Evolutionary conservation across 2,329 filamentous ascomycete genomes (phyloP), one percentile per base, ranked within the genome.

Genomic region (Uncinocarpus reesii): DNA sequence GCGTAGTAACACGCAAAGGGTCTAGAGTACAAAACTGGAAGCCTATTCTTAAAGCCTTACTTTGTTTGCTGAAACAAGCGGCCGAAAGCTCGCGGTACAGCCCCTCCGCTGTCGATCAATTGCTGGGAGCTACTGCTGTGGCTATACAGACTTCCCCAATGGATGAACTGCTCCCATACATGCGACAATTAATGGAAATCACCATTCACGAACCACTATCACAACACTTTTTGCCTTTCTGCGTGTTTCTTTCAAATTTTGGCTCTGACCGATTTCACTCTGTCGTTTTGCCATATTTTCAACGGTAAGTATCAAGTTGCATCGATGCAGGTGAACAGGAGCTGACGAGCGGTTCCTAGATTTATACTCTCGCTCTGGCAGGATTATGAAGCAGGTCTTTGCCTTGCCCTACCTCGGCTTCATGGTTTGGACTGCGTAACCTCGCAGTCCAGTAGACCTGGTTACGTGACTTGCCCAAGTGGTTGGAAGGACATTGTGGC

Each of bases 221-320:
- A 58, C 67, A 67, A 44, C 83, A 81, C 71, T 96, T 95, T 62
- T 75, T 96, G 36, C 76, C 81, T 0, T 95, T 96, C 64, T 95
- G 87, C 65, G 82, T 83, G 11, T 81, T 86, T 45, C 81, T 92
- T 56, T 82, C 86, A 0, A 77, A 86, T 47, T 71, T 93, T 29
- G 81, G 88, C 38, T 62, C 75, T 1, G 77, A 82, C 46, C 77
- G 85, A 32, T 98, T 96, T 60, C 77, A 80, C 47, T 81, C 79
- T 54, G 71, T 95, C n/a, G 75, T 94, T 26, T 72, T 89, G 6
- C 82, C 80, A 31, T 81, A 85, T 49, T 88, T 96, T 56, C 86
- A 93, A 63, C 86, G 79, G 77, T 86, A 67, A 63, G 57, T 49
- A 36, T 32, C 32, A 29, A 2, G 16, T 15, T 26, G 51, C 15